Conservation (phyloP, 2,329 filamentous ascomycete genomes). For the Fusarium brevicatenulatum region DNA sequence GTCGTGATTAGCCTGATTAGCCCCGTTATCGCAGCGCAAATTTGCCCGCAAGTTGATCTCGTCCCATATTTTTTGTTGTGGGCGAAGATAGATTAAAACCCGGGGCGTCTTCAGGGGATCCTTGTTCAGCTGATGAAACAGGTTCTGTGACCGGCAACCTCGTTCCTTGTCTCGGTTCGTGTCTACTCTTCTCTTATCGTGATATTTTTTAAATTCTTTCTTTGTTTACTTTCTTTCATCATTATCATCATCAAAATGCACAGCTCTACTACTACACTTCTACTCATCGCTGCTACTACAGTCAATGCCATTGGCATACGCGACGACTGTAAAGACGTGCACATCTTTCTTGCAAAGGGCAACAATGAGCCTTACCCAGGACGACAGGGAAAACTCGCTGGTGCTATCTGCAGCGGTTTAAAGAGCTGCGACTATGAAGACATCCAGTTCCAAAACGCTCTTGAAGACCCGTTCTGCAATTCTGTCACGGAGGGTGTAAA, state of each 20-base stretch:
- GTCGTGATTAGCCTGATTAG: background rate
- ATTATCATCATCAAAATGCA: background rate
- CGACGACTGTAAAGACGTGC: constrained; percentile 15
- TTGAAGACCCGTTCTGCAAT: constrained; percentile 5
- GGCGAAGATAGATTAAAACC: background rate
- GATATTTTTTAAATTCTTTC: background rate
- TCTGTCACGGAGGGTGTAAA: constrained; percentile 12
- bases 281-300: background rate
- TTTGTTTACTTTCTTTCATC: background rate
- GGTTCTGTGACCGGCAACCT: background rate
- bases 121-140: background rate
- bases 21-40: background rate
- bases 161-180: background rate
- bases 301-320: background rate
- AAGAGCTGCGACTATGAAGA: constrained; percentile 25
- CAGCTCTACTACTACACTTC: background rate
- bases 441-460: constrained; percentile 12
- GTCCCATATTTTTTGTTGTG: background rate
- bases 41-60: background rate
- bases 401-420: constrained; percentile 2
- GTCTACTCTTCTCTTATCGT: background rate
- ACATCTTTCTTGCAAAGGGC: constrained; percentile 20
- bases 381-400: constrained; percentile 8
- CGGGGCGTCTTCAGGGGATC: background rate
- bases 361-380: constrained; percentile 19